A percentile compares a stretch with the other conserved stretches of the same genome.
These are phyloP conservation scores for Cicer pinnatifidum DNA, from an alignment of 306 rosid species.

Conservation along the genomic window DNA sequence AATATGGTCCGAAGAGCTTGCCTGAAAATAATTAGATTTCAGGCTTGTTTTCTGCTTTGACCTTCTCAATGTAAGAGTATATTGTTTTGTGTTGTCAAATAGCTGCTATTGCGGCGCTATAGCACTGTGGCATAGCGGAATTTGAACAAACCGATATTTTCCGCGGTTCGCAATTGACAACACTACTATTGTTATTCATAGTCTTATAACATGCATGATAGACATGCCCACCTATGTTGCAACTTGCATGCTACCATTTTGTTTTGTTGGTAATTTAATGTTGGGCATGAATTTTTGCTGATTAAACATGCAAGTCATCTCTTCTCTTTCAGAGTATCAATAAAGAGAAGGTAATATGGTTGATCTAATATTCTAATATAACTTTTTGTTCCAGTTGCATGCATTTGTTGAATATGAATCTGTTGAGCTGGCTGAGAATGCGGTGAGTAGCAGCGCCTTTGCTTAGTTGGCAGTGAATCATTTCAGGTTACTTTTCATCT, in stretches of 20 bases:
- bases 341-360: slow-evolving; percentile 37
- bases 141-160: no score
- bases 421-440: slow-evolving; percentile 92
- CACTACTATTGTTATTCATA: no score
- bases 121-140: no score
- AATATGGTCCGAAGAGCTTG: slow-evolving; percentile 21
- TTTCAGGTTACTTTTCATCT: slow-evolving; percentile 35
- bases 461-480: slow-evolving; percentile 33
- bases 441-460: slow-evolving; percentile 66
- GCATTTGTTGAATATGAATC: slow-evolving; percentile 98
- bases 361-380: slow-evolving; percentile 53
- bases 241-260: slow-evolving; percentile 31
- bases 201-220: slow-evolving; percentile 21
- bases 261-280: slow-evolving; percentile 34
- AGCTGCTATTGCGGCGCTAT: no score
- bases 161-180: no score
- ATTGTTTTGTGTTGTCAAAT: no score
- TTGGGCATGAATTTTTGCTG: slow-evolving; percentile 32
- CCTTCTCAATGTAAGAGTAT: neutral
- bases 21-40: slow-evolving; percentile 29
- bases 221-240: slow-evolving; percentile 28
- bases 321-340: slow-evolving; percentile 40
- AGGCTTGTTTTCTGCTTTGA: slow-evolving; percentile 31
- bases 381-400: slow-evolving; percentile 75
- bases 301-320: slow-evolving; percentile 32